Evolutionary conservation across 352 stramenopile species (phyloP).

Genomic region (Phytopythium sindhum): DNA sequence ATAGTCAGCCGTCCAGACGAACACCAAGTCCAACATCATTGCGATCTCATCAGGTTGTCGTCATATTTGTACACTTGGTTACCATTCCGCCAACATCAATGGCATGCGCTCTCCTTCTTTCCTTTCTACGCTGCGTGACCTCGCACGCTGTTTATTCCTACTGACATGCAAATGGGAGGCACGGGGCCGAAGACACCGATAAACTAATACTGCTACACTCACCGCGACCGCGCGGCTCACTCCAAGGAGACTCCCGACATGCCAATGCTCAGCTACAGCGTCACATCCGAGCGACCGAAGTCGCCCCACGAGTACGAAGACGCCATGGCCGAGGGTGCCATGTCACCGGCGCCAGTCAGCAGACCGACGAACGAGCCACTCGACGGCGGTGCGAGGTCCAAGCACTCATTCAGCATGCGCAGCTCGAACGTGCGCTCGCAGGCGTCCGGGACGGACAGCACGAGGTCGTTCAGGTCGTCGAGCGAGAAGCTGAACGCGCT

Average conservation of each 20-base stretch:
- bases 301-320: background rate
- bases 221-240: background rate
- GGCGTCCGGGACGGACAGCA: conserved; percentile 13
- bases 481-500: conserved; percentile 21
- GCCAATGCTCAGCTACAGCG: background rate
- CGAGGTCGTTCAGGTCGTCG: conserved; percentile 33
- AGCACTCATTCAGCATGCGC: conserved; percentile 30
- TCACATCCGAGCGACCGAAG: background rate
- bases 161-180: conserved; percentile 5
- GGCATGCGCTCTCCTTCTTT: background rate
- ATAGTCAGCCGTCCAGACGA: no score
- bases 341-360: conserved; percentile 10
- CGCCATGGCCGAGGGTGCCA: background rate
- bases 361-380: conserved; percentile 10
- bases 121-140: background rate
- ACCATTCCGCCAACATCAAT: background rate
- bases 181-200: background rate
- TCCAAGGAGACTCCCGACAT: background rate
- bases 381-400: conserved; percentile 20
- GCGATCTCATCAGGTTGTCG: background rate
- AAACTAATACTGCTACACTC: background rate
- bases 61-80: conserved; percentile 5
- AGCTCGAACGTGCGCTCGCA: conserved; percentile 24
- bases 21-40: no score
- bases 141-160: background rate